phyloP scores from a whole-genome alignment of 768 basidiomycete species.

The Phlebiopsis gigantea region DNA sequence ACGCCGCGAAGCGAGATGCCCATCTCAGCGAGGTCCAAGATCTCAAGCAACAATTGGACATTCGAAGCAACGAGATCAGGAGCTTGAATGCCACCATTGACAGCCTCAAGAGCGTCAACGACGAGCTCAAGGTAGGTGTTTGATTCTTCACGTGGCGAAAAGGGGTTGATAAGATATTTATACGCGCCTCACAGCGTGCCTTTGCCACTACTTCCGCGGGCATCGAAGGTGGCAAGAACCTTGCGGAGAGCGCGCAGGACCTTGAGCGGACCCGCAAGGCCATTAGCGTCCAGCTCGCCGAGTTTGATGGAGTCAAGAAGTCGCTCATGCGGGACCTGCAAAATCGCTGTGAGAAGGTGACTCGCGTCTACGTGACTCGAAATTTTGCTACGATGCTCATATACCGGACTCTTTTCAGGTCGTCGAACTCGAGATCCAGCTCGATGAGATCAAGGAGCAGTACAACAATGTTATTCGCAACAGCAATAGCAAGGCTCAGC shows the following conservation, averaged over 20 bases:
- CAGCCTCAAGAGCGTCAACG: conserved; percentile 92
- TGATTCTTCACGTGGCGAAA: neutral
- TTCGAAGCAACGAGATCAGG: conserved; percentile 78
- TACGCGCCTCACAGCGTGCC: conserved; percentile 65
- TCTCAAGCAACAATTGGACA: conserved; percentile 86
- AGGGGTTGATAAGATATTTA: neutral
- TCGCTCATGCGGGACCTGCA: conserved; percentile 98
- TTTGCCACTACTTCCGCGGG: conserved; percentile 97
- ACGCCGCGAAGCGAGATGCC: conserved; percentile 87
- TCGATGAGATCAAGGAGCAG: conserved; percentile 98
- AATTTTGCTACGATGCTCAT: conserved; percentile 8
- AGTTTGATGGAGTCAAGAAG: conserved; percentile 98
- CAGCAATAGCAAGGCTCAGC: conserved; percentile 96
- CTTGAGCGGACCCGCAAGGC: conserved; percentile 94
- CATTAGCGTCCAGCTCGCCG: conserved; percentile 95
- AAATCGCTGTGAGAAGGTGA: conserved; percentile 98
- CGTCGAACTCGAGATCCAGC: conserved; percentile 96
- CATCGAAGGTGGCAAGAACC: conserved; percentile 93
- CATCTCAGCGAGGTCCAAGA: conserved; percentile 80
- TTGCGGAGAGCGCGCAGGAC: conserved; percentile 96
- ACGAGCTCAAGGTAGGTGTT: conserved; percentile 85
- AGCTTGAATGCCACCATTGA: conserved; percentile 83
- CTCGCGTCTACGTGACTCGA: neutral
- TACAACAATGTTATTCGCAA: conserved; percentile 98
- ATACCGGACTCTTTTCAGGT: conserved; percentile 49